A percentile compares a stretch with the other conserved stretches of the same genome.
phyloP scores from a whole-genome alignment of 2,329 filamentous ascomycete genomes.

The Metarhizium anisopliae region DNA sequence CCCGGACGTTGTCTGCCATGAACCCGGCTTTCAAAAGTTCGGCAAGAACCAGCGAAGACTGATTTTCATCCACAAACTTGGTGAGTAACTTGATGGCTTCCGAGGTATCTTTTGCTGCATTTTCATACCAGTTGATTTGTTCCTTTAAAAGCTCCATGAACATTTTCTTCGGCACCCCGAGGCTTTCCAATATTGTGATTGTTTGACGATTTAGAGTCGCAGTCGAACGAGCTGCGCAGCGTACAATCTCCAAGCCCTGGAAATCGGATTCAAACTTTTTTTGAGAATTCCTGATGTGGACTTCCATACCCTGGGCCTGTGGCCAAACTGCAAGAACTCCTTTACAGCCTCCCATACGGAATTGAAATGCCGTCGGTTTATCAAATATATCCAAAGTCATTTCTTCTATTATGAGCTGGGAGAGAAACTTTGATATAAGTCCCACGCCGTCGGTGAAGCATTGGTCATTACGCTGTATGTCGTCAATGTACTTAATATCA shows the following conservation, averaged over 20 bases:
- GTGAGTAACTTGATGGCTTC: conserved; percentile 61
- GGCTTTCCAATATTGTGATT: conserved; percentile 71
- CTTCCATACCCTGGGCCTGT: conserved; percentile 53
- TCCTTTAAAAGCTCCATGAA: conserved; percentile 59
- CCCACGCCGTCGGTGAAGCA: conserved; percentile 90
- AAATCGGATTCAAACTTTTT: conserved; percentile 71
- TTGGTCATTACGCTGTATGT: conserved; percentile 59
- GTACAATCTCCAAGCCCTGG: conserved; percentile 75
- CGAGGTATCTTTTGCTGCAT: conserved; percentile 56
- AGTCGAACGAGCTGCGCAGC: conserved; percentile 64
- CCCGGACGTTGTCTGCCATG: conserved; percentile 47
- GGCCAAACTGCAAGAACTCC: conserved; percentile 75
- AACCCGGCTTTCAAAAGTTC: conserved; percentile 75
- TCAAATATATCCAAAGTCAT: conserved; percentile 49
- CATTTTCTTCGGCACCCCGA: conserved; percentile 59
- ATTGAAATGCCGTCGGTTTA: conserved; percentile 78
- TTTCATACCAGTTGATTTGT: conserved; percentile 60
- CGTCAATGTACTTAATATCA: conserved; percentile 51
- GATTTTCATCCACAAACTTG: conserved; percentile 76
- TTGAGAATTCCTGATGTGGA: conserved; percentile 77
- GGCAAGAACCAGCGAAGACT: conserved; percentile 65
- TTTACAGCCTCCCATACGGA: conserved; percentile 87
- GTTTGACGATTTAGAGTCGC: conserved; percentile 85
- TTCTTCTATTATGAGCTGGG: conserved; percentile 63
- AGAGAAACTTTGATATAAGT: conserved; percentile 75